Conservation (phyloP, 2,329 filamentous ascomycete genomes). For the Alternaria panax region DNA sequence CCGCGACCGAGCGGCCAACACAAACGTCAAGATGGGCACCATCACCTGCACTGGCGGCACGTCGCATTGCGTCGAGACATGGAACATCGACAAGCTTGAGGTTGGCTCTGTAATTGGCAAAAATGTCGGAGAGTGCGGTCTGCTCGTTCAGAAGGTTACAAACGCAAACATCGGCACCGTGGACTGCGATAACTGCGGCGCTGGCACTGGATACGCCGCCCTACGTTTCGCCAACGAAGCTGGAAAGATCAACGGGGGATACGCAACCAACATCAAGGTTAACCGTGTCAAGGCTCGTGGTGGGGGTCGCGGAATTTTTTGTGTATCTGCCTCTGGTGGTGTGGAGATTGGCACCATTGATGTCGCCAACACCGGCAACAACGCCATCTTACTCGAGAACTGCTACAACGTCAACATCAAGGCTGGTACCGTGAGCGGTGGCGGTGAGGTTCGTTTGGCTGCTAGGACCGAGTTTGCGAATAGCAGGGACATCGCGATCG, state of each 20-base stretch:
- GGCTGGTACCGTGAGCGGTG: constrained; percentile 61
- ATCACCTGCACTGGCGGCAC: constrained; percentile 62
- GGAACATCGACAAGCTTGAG: constrained; percentile 64
- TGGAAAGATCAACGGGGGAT: constrained; percentile 58
- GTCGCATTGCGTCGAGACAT: constrained; percentile 66
- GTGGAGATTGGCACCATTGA: constrained; percentile 60
- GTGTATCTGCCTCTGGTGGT: constrained; percentile 64
- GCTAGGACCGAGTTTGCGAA: constrained; percentile 64
- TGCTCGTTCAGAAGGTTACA: constrained; percentile 63
- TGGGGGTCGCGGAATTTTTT: constrained; percentile 65
- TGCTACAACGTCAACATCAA: constrained; percentile 64
- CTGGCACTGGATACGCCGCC: constrained; percentile 63
- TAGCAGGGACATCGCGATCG: constrained; percentile 61
- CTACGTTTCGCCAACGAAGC: constrained; percentile 66
- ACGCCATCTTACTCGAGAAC: constrained; percentile 66
- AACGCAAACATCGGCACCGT: constrained; percentile 63
- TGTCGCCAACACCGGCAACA: constrained; percentile 62
- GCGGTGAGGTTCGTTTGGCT: constrained; percentile 63
- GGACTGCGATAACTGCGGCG: constrained; percentile 63
- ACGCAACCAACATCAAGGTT: constrained; percentile 62
- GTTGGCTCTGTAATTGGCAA: constrained; percentile 62
- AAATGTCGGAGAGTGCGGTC: constrained; percentile 63
- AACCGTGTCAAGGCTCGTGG: constrained; percentile 64
- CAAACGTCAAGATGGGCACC: constrained; percentile 62
- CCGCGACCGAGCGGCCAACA: constrained; percentile 61